Conservation (phyloP, 345 rosid species). For the Schrenkiella parvula region DNA sequence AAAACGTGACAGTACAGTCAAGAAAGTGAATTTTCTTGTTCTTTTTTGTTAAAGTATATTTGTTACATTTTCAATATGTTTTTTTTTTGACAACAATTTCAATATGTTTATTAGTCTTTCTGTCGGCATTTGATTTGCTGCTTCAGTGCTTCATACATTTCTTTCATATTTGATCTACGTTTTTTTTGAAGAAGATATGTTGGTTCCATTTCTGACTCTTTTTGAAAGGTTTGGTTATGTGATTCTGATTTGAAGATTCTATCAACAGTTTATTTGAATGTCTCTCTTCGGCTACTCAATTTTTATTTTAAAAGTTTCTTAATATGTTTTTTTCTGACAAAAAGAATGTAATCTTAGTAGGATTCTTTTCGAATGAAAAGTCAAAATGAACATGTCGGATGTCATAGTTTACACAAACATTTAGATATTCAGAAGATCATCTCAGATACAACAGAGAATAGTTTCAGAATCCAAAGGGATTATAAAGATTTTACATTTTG, state of each 20-base stretch:
- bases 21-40: background rate
- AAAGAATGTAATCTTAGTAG: background rate
- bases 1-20: background rate
- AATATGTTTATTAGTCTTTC: background rate
- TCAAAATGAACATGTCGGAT: background rate
- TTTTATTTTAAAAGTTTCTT: background rate
- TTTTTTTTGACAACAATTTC: no score
- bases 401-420: background rate
- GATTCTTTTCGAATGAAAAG: background rate
- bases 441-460: background rate
- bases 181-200: background rate
- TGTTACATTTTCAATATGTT: background rate
- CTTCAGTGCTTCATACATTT: background rate
- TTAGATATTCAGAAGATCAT: slow-evolving; percentile 2
- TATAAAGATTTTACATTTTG: background rate
- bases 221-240: background rate
- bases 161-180: background rate
- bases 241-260: background rate
- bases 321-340: background rate
- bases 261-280: background rate
- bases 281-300: background rate
- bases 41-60: background rate
- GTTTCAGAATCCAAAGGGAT: background rate
- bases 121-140: background rate
- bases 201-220: background rate